Base-by-base conservation (phyloP, 345 rosid genomes). In the Brassica juncea region DNA sequence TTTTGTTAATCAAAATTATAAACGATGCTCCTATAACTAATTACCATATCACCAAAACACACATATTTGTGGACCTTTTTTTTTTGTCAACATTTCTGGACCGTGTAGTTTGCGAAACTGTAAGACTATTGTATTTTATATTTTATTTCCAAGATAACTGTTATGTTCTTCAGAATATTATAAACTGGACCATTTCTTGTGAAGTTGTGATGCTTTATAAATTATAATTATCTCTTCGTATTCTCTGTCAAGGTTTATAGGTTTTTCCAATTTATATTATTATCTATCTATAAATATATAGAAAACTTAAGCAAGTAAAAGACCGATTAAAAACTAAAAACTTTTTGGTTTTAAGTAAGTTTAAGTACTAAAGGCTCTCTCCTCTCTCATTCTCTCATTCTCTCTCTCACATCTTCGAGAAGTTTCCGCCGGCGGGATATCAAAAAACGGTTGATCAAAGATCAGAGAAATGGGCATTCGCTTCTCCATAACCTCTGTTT, bases 391-490 rank as follows among this genome's bases (percentile, higher is more conserved):
- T 70, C 69, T 55, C 62, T 66, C 49, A 39, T 37, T 44, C 32
- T 79, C 42, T 65, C 44, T 27, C 44, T 15, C 66, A 14, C 67
- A 11, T 25, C 4, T 34, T 73, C 82, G 65, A 79, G 78, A 79
- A 34, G 77, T 69, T 47, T 78, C 52, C 37, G 76, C 63, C 70
- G 74, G 66, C 59, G 71, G 76, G 71, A 55, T 66, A 70, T 69
- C 63, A 81, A 34, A 37, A 68, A 72, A 19, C 67, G 21, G 80
- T 31, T 4, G 31, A 11, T 76, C 66, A 31, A 8, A 14, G 14
- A 30, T 52, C 49, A 81, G 59, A 28, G 81, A 73, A 75, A 88
- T 87, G 92, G 81, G 72, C 70, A 73, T 76, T 83, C 42, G 64
- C 74, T 21, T 70, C 71, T 70, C 80, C 58, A 82, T 76, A 60